Evolutionary conservation across 805 yeast genomes (phyloP).

Genomic region (Sugiyamaella floridensis): DNA sequence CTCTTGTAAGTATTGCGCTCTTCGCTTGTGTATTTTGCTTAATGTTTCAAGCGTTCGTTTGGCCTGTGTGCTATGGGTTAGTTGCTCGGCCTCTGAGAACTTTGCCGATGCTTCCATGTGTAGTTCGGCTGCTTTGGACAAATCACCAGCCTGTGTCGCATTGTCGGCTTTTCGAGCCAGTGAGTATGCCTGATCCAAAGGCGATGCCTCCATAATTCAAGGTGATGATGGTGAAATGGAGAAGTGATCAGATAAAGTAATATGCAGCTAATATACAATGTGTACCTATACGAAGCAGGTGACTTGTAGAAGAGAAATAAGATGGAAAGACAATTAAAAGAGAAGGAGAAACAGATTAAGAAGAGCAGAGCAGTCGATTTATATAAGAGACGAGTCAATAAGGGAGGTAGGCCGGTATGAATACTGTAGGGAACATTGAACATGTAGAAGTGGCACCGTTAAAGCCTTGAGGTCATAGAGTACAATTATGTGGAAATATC

Average conservation of each 20-base stretch:
- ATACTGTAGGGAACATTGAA: too few species aligned
- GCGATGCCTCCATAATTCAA: conserved; percentile 16
- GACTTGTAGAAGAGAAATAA: neutral
- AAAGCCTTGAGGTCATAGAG: too few species aligned
- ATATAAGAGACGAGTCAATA: too few species aligned
- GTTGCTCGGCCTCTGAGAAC: conserved; percentile 26
- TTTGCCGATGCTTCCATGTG: conserved; percentile 35
- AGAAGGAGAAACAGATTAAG: neutral
- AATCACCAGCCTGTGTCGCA: conserved; percentile 39
- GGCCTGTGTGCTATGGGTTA: conserved; percentile 25
- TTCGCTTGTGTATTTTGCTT: conserved; percentile 25
- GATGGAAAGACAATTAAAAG: neutral
- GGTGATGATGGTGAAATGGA: neutral
- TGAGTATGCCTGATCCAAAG: conserved; percentile 39
- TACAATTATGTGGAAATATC: too few species aligned
- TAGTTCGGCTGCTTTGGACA: conserved; percentile 34
- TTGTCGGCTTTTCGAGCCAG: conserved; percentile 49
- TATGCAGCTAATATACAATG: neutral
- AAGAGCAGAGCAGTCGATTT: neutral
- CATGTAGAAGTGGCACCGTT: too few species aligned
- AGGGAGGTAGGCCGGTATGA: too few species aligned
- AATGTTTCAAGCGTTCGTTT: conserved; percentile 28
- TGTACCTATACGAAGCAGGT: neutral
- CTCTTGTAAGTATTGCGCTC: conserved; percentile 29
- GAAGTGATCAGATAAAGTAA: neutral